Percentiles rank a stretch among this genome's conserved stretches.
These are phyloP conservation scores for Dendrobium huoshanense DNA, from an alignment of 106 monocot genomes.

Conservation along the genomic window DNA sequence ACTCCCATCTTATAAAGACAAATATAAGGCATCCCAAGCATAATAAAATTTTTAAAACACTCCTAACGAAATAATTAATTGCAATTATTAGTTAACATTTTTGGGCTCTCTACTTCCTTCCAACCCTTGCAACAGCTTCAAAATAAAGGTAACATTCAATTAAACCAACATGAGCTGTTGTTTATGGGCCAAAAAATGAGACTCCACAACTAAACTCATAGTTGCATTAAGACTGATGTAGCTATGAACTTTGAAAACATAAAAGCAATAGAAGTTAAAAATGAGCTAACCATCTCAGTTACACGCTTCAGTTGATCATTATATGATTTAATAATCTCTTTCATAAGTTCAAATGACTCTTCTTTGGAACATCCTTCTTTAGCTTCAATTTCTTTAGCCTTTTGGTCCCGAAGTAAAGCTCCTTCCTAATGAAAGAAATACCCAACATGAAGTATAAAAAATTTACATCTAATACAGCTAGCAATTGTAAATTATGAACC, in stretches of 20 bases:
- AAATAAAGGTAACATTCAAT: no score
- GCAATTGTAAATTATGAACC: neutral
- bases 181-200: no score
- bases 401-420: constrained; percentile 10
- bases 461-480: constrained; percentile 48
- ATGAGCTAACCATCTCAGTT: constrained; percentile 47
- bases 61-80: no score
- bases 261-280: neutral
- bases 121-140: no score
- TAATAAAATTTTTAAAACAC: no score
- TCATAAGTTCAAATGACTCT: constrained; percentile 36
- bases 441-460: constrained; percentile 6
- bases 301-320: constrained; percentile 49
- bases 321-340: neutral
- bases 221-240: neutral
- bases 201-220: neutral
- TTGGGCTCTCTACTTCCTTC: no score
- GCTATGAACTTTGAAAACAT: neutral
- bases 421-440: constrained; percentile 23
- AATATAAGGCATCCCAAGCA: no score
- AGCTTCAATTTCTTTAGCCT: constrained; percentile 1
- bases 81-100: no score
- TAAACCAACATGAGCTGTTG: no score
- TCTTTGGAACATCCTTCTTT: constrained; percentile 39
- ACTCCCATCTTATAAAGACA: no score